Percentiles rank a stretch among this genome's conserved stretches.
These are phyloP conservation scores for Epichloe scottii DNA, from an alignment of 2,329 filamentous ascomycete species.

Conservation along the genomic window DNA sequence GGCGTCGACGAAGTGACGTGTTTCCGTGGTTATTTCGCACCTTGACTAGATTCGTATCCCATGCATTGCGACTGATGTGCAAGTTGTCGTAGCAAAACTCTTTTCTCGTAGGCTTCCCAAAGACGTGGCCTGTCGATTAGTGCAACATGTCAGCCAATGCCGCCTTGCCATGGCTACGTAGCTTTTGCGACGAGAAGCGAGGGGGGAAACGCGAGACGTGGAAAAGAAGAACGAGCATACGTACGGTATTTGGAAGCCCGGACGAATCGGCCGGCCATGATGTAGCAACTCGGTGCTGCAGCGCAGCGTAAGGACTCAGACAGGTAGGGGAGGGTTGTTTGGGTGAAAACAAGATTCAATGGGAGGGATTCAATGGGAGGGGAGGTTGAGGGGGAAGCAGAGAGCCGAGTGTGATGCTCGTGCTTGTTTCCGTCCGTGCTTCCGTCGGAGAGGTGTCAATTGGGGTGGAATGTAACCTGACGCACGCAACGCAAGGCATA, in stretches of 20 bases:
- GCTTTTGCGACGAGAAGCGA: not conserved
- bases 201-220: too few species aligned
- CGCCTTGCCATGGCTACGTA: not conserved
- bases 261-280: conserved; percentile 53
- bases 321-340: not conserved
- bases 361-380: conserved; percentile 4
- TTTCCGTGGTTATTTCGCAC: conserved; percentile 34
- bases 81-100: conserved; percentile 98
- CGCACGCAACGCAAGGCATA: not conserved
- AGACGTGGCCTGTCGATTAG: conserved; percentile 69
- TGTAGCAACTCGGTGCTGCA: conserved; percentile 11
- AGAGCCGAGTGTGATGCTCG: conserved; percentile 1
- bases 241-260: conserved; percentile 57
- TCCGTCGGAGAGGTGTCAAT: not conserved
- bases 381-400: conserved; percentile 7
- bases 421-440: conserved; percentile 1
- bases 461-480: not conserved
- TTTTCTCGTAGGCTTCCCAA: conserved; percentile 89
- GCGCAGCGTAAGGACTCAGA: conserved; percentile 2
- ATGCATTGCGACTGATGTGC: conserved; percentile 93
- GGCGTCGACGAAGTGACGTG: not conserved
- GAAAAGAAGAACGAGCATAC: conserved; percentile 11
- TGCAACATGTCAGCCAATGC: not conserved
- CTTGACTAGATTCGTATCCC: conserved; percentile 98
- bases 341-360: not conserved